These are phyloP conservation scores for Eurotiales sp. DNA, from an alignment of 2,329 filamentous ascomycete species.

Conservation along the genomic window DNA sequence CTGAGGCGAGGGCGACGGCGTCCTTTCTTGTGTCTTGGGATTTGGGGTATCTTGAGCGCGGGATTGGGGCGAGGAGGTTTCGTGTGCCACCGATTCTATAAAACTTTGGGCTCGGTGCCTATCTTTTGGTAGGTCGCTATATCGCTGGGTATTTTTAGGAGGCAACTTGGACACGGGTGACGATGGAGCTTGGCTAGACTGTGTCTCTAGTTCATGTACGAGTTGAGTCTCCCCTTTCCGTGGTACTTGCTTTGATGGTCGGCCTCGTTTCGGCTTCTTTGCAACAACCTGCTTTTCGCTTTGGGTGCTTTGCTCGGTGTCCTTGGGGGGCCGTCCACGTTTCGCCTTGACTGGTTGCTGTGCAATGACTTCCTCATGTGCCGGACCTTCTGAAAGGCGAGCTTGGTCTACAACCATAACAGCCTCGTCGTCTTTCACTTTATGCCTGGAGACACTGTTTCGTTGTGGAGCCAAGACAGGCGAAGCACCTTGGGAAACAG, in stretches of 20 bases:
- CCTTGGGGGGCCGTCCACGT: constrained; percentile 7
- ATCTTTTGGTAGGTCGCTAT: constrained; percentile 36
- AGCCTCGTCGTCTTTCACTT: constrained; percentile 5
- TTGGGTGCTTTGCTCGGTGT: background rate
- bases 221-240: background rate
- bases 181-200: background rate
- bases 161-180: constrained; percentile 23
- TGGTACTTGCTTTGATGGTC: constrained; percentile 9
- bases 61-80: constrained; percentile 15
- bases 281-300: constrained; percentile 3
- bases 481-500: constrained; percentile 12
- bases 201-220: constrained; percentile 6
- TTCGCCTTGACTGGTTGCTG: constrained; percentile 3
- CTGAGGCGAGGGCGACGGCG: constrained; percentile 66
- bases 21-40: constrained; percentile 33
- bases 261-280: constrained; percentile 7
- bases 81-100: constrained; percentile 22
- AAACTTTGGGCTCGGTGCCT: constrained; percentile 31
- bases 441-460: constrained; percentile 1
- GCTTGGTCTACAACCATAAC: background rate
- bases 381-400: constrained; percentile 3
- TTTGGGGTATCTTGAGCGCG: constrained; percentile 10
- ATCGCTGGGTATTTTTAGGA: constrained; percentile 34
- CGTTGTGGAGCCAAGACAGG: constrained; percentile 4
- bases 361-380: constrained; percentile 3